Conservation (phyloP, 1,284 basidiomycete genomes). For the Malassezia sp. region DNA sequence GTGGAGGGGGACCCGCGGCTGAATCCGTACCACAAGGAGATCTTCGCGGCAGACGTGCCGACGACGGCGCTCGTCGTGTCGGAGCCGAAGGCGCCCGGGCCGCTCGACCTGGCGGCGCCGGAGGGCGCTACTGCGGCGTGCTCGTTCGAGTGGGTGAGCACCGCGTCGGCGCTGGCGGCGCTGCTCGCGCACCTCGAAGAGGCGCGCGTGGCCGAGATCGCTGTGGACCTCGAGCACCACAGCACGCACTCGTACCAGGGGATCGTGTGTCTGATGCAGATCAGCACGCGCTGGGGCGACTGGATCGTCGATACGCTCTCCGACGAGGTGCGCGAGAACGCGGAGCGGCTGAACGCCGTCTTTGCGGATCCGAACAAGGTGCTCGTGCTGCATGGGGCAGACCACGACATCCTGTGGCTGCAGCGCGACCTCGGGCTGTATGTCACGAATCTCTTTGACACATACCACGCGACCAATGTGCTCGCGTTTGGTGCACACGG, state of each 20-base stretch:
- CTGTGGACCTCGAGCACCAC: slow-evolving; percentile 89
- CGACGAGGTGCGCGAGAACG: slow-evolving; percentile 58
- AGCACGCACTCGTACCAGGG: slow-evolving; percentile 71
- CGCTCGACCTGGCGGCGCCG: slow-evolving; percentile 27
- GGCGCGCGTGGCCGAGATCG: slow-evolving; percentile 60
- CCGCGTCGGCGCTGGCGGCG: slow-evolving; percentile 52
- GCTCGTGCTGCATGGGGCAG: slow-evolving; percentile 77
- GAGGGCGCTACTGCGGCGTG: slow-evolving; percentile 57
- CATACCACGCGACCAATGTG: slow-evolving; percentile 80
- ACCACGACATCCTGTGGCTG: slow-evolving; percentile 87
- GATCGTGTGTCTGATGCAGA: slow-evolving; percentile 78
- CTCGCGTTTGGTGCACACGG: slow-evolving; percentile 62
- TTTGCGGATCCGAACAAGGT: slow-evolving; percentile 73
- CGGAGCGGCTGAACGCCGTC: slow-evolving; percentile 57
- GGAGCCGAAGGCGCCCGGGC: slow-evolving; percentile 21
- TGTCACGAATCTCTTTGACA: slow-evolving; percentile 89
- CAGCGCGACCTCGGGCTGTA: slow-evolving; percentile 91
- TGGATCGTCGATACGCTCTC: slow-evolving; percentile 73
- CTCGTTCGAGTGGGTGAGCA: slow-evolving; percentile 65
- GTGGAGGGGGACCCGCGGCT: slow-evolving; percentile 38
- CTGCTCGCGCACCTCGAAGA: slow-evolving; percentile 56
- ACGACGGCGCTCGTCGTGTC: slow-evolving; percentile 47
- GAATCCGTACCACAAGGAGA: slow-evolving; percentile 42
- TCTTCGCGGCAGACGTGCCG: slow-evolving; percentile 24
- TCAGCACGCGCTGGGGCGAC: slow-evolving; percentile 68